These are phyloP conservation scores for Pseudogymnoascus sp. DNA, from an alignment of 2,329 filamentous ascomycete species.

Conservation along the genomic window DNA sequence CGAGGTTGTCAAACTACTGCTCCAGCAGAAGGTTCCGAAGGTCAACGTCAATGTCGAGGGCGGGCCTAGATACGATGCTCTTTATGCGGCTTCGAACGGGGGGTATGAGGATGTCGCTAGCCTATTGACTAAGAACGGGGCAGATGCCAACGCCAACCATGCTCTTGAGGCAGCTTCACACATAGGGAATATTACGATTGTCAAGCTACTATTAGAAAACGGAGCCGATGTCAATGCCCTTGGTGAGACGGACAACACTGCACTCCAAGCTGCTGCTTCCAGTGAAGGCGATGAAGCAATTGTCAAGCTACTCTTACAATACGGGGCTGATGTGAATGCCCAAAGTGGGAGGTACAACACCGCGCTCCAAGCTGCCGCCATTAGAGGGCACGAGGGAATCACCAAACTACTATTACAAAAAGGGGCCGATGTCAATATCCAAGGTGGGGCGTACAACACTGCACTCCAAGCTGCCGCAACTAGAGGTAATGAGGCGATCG, in stretches of 20 bases:
- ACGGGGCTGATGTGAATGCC: not conserved
- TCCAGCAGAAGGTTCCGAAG: not conserved
- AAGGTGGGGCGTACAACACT: constrained; percentile 9
- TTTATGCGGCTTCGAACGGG: not conserved
- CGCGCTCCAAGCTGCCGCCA: constrained; percentile 14
- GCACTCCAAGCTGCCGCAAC: not conserved
- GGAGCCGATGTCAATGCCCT: not conserved
- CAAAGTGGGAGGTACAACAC: constrained; percentile 14
- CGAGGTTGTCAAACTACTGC: not conserved
- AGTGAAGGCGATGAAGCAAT: not conserved
- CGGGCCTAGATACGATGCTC: not conserved
- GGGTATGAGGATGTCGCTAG: not conserved
- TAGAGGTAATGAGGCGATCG: no score
- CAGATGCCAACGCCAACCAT: not conserved
- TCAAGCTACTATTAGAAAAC: not conserved
- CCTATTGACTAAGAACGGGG: not conserved
- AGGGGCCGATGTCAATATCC: constrained; percentile 18
- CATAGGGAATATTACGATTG: not conserved
- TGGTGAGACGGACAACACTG: not conserved
- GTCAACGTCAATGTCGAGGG: not conserved
- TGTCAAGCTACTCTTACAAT: not conserved
- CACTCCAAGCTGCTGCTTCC: not conserved
- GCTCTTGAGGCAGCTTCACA: not conserved
- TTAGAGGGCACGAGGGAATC: not conserved
- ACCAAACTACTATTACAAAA: constrained; percentile 3